Evolutionary conservation across 192 early-diverging fungal genomes (phyloP).

Genomic region (Chytriomyces confervae): DNA sequence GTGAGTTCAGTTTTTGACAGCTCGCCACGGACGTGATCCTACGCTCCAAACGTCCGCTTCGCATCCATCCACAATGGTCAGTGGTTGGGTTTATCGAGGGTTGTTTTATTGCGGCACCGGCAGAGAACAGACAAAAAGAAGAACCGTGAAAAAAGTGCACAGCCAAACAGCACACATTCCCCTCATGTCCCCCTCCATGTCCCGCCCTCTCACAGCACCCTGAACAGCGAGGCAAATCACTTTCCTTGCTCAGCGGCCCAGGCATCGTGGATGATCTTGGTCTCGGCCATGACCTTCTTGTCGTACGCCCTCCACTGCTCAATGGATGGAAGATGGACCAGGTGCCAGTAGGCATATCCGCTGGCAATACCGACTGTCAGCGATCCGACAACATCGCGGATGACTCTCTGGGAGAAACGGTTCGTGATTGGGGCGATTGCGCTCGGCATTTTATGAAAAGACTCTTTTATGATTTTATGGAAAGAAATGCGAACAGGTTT

Average conservation of each 20-base stretch:
- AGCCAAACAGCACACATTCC: too few species aligned
- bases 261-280: conserved; percentile 38
- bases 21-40: too few species aligned
- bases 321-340: conserved; percentile 39
- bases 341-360: conserved; percentile 48
- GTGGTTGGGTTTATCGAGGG: neutral
- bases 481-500: too few species aligned
- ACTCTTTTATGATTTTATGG: too few species aligned
- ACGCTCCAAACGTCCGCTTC: neutral
- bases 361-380: conserved; percentile 45
- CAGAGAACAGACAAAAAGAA: too few species aligned
- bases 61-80: neutral
- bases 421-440: conserved; percentile 60
- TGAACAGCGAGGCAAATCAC: neutral
- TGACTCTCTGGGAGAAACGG: conserved; percentile 45
- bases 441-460: conserved; percentile 33
- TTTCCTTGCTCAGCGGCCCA: conserved; percentile 19
- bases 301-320: conserved; percentile 31
- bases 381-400: conserved; percentile 53
- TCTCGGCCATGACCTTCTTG: conserved; percentile 33
- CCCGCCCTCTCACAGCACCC: too few species aligned
- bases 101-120: neutral
- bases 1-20: too few species aligned
- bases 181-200: too few species aligned
- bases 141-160: too few species aligned